A percentile compares a stretch with the other conserved stretches of the same genome.
These are phyloP conservation scores for Zygosaccharomyces sapae DNA, from an alignment of 1,139 yeast genomes.

Conservation along the genomic window DNA sequence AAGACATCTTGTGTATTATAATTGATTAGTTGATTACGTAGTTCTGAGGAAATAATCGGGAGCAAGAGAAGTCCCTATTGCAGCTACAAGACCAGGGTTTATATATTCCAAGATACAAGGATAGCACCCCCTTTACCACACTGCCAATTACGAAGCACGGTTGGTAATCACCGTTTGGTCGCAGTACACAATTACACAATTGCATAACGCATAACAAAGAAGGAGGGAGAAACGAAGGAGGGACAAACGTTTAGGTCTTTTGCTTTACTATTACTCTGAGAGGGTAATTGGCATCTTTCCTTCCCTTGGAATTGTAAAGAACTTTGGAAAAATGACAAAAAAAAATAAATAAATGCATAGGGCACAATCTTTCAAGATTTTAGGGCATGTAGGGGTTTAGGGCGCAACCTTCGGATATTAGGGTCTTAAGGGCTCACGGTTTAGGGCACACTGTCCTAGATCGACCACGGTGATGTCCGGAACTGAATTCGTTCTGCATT, in stretches of 20 bases:
- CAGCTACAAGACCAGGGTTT: too few relatives aligned
- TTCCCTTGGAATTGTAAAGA: background rate
- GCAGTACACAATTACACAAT: too few relatives aligned
- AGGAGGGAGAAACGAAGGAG: too few relatives aligned
- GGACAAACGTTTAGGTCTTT: too few relatives aligned
- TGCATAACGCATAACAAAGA: too few relatives aligned
- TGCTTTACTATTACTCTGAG: conserved; percentile 2
- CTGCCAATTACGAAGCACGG: background rate
- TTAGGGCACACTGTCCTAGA: background rate
- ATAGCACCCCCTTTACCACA: background rate
- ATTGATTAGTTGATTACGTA: too few relatives aligned
- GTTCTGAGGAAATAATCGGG: too few relatives aligned
- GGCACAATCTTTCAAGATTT: background rate
- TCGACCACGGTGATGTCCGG: background rate
- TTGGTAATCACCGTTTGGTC: too few relatives aligned
- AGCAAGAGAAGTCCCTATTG: too few relatives aligned
- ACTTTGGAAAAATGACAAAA: background rate
- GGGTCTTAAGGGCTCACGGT: background rate
- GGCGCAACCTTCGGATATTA: background rate
- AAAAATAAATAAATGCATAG: background rate
- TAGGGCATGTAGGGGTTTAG: background rate
- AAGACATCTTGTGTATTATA: conserved; percentile 7
- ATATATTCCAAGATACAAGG: background rate
- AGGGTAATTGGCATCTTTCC: background rate
- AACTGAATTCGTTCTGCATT: background rate